These are phyloP conservation scores for Umbilicaria muhlenbergii DNA, from an alignment of 495 filamentous ascomycete species.

Conservation along the genomic window DNA sequence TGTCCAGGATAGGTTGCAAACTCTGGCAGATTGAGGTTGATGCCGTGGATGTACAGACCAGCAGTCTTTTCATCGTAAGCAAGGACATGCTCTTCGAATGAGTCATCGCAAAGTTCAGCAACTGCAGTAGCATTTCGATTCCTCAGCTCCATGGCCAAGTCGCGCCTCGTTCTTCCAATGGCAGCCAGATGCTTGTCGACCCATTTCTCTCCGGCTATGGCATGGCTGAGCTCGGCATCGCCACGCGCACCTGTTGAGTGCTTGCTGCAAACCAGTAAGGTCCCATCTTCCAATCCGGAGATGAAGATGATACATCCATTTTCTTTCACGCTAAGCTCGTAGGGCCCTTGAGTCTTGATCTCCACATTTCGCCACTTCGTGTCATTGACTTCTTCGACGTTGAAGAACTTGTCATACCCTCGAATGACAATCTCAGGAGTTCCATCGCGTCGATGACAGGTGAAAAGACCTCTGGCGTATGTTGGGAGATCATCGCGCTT, in stretches of 20 bases:
- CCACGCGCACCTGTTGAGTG: conserved; percentile 73
- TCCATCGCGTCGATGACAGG: conserved; percentile 43
- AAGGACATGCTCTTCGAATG: conserved; percentile 92
- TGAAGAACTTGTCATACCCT: conserved; percentile 99
- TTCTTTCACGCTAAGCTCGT: conserved; percentile 92
- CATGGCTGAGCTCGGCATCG: conserved; percentile 62
- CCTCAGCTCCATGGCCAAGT: conserved; percentile 61
- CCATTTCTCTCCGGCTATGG: conserved; percentile 71
- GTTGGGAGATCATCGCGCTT: conserved; percentile 71
- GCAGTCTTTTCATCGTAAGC: conserved; percentile 73
- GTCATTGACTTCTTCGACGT: conserved; percentile 57
- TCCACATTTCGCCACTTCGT: conserved; percentile 75
- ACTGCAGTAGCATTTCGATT: conserved; percentile 80
- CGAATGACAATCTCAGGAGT: conserved; percentile 63
- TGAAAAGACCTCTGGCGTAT: conserved; percentile 88
- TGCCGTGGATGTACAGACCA: conserved; percentile 86
- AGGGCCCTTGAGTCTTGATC: conserved; percentile 65
- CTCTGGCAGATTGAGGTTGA: conserved; percentile 83
- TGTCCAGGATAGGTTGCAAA: conserved; percentile 71
- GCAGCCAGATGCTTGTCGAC: conserved; percentile 60
- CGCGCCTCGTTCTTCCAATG: conserved; percentile 57
- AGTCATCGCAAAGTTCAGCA: conserved; percentile 91
- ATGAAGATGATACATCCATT: conserved; percentile 99
- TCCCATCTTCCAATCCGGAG: conserved; percentile 72
- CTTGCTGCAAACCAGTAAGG: conserved; percentile 89